phyloP scores from a whole-genome alignment of 306 rosid genomes.

The Bauhinia variegata region DNA sequence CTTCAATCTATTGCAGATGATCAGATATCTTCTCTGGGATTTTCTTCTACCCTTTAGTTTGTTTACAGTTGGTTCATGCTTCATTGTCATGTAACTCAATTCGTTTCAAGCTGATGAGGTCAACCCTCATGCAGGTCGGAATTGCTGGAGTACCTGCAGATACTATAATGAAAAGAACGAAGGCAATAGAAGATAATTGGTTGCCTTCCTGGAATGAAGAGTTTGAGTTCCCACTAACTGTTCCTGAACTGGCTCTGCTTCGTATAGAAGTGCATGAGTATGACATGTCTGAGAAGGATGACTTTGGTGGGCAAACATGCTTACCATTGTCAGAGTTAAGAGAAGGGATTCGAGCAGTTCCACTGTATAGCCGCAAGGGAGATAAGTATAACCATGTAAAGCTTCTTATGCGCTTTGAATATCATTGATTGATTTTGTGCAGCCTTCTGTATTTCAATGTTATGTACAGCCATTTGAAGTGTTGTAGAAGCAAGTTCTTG shows the following conservation, averaged over 20 bases:
- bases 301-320: constrained; percentile 94
- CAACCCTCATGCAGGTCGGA: constrained; percentile 39
- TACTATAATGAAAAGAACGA: constrained; percentile 24
- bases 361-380: constrained; percentile 65
- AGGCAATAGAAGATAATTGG: constrained; percentile 86
- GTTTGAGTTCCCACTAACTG: constrained; percentile 72
- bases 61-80: constrained; percentile 3
- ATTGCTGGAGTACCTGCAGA: constrained; percentile 56
- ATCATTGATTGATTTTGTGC: constrained; percentile 51
- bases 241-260: constrained; percentile 86
- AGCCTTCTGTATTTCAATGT: background rate
- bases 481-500: background rate
- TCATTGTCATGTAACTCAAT: background rate
- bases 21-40: background rate
- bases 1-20: constrained; percentile 7
- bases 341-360: constrained; percentile 77
- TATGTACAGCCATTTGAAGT: constrained; percentile 33
- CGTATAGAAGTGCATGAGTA: constrained; percentile 95
- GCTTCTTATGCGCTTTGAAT: constrained; percentile 90
- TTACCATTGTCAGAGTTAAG: constrained; percentile 75
- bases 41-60: background rate
- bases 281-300: constrained; percentile 97
- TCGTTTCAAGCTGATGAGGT: constrained; percentile 5
- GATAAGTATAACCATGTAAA: constrained; percentile 70
- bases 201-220: constrained; percentile 79